Evolutionary conservation across 2,329 filamentous ascomycete genomes (phyloP).

Genomic region (Epichloe glyceriae): DNA sequence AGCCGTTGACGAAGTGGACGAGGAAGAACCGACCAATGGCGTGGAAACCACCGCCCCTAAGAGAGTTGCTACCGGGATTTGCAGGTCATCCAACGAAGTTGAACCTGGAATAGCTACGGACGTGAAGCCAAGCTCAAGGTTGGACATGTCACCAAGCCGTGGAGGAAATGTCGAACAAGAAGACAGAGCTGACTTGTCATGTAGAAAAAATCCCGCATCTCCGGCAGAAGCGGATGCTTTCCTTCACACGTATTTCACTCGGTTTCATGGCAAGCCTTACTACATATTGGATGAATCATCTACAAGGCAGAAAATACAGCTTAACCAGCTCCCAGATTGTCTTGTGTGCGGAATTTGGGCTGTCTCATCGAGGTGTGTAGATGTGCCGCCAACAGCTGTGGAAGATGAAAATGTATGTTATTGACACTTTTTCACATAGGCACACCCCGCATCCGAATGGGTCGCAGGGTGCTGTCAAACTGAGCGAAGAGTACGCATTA

Average conservation of each 20-base stretch:
- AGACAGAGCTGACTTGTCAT: not conserved
- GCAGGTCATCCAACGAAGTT: slow-evolving; percentile 11
- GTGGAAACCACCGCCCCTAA: slow-evolving; percentile 29
- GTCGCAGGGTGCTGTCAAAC: slow-evolving; percentile 51
- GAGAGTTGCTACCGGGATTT: slow-evolving; percentile 23
- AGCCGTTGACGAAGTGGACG: not conserved
- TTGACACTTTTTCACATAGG: slow-evolving; percentile 21
- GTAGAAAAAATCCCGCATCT: slow-evolving; percentile 32
- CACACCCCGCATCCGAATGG: slow-evolving; percentile 56
- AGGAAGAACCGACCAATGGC: slow-evolving; percentile 1
- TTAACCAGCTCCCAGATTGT: slow-evolving; percentile 49
- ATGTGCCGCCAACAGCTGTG: slow-evolving; percentile 2
- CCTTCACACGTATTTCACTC: slow-evolving; percentile 66
- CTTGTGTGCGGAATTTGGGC: slow-evolving; percentile 46
- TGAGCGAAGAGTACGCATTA: slow-evolving; percentile 61
- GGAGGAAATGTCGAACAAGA: not conserved
- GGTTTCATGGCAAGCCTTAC: slow-evolving; percentile 72
- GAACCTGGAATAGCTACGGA: not conserved
- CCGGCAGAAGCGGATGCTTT: slow-evolving; percentile 46
- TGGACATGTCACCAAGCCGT: not conserved
- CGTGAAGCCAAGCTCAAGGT: not conserved
- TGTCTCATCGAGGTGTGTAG: slow-evolving; percentile 45
- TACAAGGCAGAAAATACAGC: slow-evolving; percentile 57
- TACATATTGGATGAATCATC: slow-evolving; percentile 68
- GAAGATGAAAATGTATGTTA: not conserved